These are phyloP conservation scores for Cardiospermum halicacabum DNA, from an alignment of 345 rosid genomes.

Conservation along the genomic window DNA sequence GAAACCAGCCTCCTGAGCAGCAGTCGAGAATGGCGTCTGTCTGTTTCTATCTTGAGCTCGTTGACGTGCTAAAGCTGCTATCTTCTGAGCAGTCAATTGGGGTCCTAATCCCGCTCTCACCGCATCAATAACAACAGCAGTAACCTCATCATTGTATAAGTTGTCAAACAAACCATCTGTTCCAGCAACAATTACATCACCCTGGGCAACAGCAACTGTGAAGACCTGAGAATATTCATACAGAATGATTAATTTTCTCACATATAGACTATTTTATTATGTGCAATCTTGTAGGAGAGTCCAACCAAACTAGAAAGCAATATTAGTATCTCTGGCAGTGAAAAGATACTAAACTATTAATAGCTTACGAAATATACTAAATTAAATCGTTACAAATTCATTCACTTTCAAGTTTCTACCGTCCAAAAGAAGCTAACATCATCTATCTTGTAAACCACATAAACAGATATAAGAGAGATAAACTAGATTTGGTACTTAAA, in stretches of 20 bases:
- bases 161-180: conserved; percentile 96
- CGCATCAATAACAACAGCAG: conserved; percentile 71
- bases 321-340: neutral
- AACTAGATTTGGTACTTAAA: neutral
- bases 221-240: conserved; percentile 47
- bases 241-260: neutral
- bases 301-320: neutral
- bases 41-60: conserved; percentile 67
- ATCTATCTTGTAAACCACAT: neutral
- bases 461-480: neutral
- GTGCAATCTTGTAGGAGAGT: neutral
- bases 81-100: conserved; percentile 69
- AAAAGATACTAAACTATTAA: neutral
- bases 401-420: neutral
- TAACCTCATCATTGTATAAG: conserved; percentile 75
- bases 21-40: conserved; percentile 81
- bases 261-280: too few relatives aligned
- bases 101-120: conserved; percentile 67
- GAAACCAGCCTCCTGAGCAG: conserved; percentile 93
- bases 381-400: neutral
- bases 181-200: conserved; percentile 88
- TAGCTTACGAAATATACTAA: neutral
- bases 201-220: conserved; percentile 58
- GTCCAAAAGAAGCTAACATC: neutral
- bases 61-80: conserved; percentile 79